These are phyloP conservation scores for Talaromyces adpressus DNA, from an alignment of 495 filamentous ascomycete genomes.

Conservation along the genomic window DNA sequence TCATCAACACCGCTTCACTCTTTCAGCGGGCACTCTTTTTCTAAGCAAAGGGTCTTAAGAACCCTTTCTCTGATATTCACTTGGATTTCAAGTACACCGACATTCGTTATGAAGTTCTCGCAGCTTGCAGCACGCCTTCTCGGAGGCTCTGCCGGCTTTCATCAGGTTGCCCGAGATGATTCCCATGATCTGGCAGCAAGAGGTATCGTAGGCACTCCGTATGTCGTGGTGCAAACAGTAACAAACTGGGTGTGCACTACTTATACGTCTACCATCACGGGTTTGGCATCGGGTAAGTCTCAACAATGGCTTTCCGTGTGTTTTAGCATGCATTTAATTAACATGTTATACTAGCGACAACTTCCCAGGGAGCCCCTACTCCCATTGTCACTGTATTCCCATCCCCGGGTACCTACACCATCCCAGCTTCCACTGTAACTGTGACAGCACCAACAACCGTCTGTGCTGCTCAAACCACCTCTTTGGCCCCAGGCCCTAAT, in stretches of 20 bases:
- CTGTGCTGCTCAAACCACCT: constrained; percentile 1
- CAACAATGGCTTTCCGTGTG: not conserved
- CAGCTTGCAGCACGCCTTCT: not conserved
- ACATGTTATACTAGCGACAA: not conserved
- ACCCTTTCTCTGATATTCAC: not conserved
- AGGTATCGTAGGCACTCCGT: not conserved
- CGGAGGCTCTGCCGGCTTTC: constrained; percentile 1
- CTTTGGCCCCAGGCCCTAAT: not conserved
- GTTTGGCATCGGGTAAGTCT: not conserved
- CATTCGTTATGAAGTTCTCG: constrained; percentile 2
- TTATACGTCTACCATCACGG: not conserved
- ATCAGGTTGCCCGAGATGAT: not conserved
- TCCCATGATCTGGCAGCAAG: not conserved
- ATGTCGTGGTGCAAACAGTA: not conserved
- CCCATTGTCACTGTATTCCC: constrained; percentile 1
- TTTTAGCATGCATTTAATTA: not conserved
- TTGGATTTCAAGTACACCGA: not conserved
- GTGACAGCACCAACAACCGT: not conserved
- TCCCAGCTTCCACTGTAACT: constrained; percentile 4
- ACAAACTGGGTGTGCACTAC: constrained; percentile 6
- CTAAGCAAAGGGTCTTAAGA: not conserved
- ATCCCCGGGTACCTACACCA: constrained; percentile 3
- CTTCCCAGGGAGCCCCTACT: not conserved
- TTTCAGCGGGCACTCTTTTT: not conserved
- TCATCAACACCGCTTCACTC: not conserved